A percentile compares a stretch with the other conserved stretches of the same genome.
Evolutionary conservation across 306 rosid species (phyloP).

Genomic region (Prunus armeniaca): DNA sequence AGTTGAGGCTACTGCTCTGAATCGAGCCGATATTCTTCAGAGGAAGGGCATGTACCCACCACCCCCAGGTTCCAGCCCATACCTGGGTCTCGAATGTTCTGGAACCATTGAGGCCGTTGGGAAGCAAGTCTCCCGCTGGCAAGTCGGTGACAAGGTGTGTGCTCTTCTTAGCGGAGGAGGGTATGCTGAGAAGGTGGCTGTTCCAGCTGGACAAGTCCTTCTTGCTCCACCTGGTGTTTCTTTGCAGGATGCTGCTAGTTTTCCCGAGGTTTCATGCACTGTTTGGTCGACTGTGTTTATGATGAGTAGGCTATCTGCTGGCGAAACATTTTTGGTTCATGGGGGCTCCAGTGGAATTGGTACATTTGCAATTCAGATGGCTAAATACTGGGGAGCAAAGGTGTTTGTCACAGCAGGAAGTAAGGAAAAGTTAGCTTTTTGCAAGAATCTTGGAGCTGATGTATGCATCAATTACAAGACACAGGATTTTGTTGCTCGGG

Average conservation of each 20-base stretch:
- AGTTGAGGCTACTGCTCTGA: slow-evolving; percentile 71
- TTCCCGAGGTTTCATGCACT: slow-evolving; percentile 87
- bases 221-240: slow-evolving; percentile 64
- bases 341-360: slow-evolving; percentile 99
- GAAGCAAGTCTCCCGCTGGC: slow-evolving; percentile 61
- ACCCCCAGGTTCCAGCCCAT: slow-evolving; percentile 64
- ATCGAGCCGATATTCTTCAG: slow-evolving; percentile 74
- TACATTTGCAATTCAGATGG: slow-evolving; percentile 33
- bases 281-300: slow-evolving; percentile 91
- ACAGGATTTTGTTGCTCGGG: slow-evolving; percentile 73
- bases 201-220: slow-evolving; percentile 77
- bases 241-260: slow-evolving; percentile 65
- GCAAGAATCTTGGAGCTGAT: slow-evolving; percentile 83
- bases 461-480: slow-evolving; percentile 87
- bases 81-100: slow-evolving; percentile 81
- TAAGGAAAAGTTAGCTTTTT: slow-evolving; percentile 70
- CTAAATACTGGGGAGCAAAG: slow-evolving; percentile 47
- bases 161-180: slow-evolving; percentile 48
- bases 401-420: slow-evolving; percentile 87
- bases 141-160: slow-evolving; percentile 72
- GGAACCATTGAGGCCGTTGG: slow-evolving; percentile 67
- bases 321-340: slow-evolving; percentile 60
- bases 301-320: slow-evolving; percentile 61
- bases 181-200: slow-evolving; percentile 53
- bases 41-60: slow-evolving; percentile 72